These are phyloP conservation scores for Trichoderma reesei DNA, from an alignment of 495 filamentous ascomycete genomes.

Conservation along the genomic window DNA sequence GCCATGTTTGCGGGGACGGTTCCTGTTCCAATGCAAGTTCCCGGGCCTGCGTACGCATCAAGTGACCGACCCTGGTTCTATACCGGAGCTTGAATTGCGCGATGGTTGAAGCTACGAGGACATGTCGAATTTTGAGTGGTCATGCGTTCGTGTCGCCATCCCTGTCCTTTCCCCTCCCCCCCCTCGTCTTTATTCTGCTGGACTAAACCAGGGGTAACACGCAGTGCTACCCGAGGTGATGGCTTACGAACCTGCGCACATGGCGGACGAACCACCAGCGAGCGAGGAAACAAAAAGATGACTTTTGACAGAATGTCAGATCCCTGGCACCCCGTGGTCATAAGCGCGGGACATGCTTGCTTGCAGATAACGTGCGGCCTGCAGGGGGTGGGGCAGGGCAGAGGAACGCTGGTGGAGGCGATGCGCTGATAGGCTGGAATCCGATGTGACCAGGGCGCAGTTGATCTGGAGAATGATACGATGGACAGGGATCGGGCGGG, in stretches of 20 bases:
- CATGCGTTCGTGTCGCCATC: background rate
- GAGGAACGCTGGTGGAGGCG: background rate
- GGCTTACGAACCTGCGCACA: background rate
- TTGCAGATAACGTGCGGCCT: slow-evolving; percentile 8
- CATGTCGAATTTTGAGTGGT: background rate
- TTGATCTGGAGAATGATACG: slow-evolving; percentile 6
- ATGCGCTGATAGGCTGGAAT: background rate
- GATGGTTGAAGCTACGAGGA: too few relatives aligned
- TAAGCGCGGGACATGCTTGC: background rate
- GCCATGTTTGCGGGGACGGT: background rate
- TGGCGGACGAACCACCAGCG: background rate
- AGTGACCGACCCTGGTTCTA: slow-evolving; percentile 22
- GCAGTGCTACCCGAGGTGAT: background rate
- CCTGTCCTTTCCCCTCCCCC: background rate
- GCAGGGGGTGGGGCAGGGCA: background rate
- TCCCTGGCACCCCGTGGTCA: slow-evolving; percentile 1
- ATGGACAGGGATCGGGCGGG: background rate
- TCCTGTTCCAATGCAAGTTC: slow-evolving; percentile 16
- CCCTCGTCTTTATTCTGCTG: background rate
- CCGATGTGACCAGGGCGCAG: background rate
- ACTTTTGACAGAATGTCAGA: background rate
- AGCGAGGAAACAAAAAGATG: background rate
- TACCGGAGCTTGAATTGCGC: slow-evolving; percentile 15
- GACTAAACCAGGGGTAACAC: background rate
- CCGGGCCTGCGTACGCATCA: slow-evolving; percentile 21